Percentiles rank a stretch among this genome's conserved stretches.
phyloP scores from a whole-genome alignment of 2,329 filamentous ascomycete genomes.

The Penicillium sp. region DNA sequence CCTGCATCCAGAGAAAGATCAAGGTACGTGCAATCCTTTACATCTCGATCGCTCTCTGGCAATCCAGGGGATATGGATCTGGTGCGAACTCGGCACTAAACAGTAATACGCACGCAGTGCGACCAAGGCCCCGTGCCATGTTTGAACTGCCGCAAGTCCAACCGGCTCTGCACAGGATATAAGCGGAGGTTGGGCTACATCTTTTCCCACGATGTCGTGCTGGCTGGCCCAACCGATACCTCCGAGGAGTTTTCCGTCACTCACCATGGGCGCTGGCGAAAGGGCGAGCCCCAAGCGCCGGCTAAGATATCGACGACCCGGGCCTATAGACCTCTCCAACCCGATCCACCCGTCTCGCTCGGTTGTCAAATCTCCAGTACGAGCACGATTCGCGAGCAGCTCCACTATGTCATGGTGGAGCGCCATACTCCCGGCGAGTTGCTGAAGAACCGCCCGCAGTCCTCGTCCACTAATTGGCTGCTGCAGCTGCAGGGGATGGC shows the following conservation, averaged over 20 bases:
- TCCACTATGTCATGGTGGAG: not conserved
- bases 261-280: constrained; percentile 1
- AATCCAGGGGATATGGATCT: no score
- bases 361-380: not conserved
- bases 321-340: no score
- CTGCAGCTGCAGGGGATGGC: not conserved
- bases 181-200: not conserved
- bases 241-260: constrained; percentile 1
- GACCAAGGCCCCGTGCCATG: constrained; percentile 3
- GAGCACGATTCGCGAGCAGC: not conserved
- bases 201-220: not conserved
- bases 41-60: no score
- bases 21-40: not conserved
- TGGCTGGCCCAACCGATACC: not conserved
- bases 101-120: no score
- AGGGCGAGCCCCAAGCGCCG: not conserved
- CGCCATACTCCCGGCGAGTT: not conserved
- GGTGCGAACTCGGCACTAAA: no score
- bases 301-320: no score
- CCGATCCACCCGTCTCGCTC: no score
- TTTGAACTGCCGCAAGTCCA: constrained; percentile 1
- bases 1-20: constrained; percentile 2
- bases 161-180: constrained; percentile 1
- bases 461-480: not conserved
- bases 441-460: not conserved